Evolutionary conservation across 495 filamentous ascomycete genomes (phyloP).

Genomic region (Aspergillus bridgeri): DNA sequence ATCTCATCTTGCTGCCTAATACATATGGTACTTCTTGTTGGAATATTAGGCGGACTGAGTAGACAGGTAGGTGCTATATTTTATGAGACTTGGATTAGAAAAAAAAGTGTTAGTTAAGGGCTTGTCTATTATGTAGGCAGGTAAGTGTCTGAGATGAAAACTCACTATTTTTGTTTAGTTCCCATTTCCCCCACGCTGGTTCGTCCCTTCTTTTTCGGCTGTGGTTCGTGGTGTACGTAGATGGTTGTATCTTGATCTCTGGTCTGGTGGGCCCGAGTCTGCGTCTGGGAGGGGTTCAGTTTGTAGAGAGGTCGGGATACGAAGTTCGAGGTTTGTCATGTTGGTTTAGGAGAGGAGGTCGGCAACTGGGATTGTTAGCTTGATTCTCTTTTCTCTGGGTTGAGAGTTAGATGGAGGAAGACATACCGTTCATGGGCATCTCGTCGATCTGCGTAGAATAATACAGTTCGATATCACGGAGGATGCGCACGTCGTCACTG

Average conservation of each 20-base stretch:
- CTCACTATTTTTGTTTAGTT: slow-evolving; percentile 26
- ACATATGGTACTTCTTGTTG: too few relatives aligned
- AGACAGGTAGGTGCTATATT: background rate
- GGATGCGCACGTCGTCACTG: slow-evolving; percentile 92
- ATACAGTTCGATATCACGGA: slow-evolving; percentile 95
- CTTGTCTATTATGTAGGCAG: too few relatives aligned
- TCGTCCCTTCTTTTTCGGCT: slow-evolving; percentile 12
- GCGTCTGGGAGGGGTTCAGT: background rate
- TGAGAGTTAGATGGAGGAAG: background rate
- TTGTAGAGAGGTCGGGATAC: background rate
- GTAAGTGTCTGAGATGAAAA: background rate
- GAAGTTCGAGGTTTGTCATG: background rate
- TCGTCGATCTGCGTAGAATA: slow-evolving; percentile 99
- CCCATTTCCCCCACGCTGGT: slow-evolving; percentile 40
- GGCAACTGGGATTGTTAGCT: slow-evolving; percentile 33
- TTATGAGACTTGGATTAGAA: background rate
- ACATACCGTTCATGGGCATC: slow-evolving; percentile 92
- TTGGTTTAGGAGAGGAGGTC: slow-evolving; percentile 44
- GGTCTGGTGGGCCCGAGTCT: background rate
- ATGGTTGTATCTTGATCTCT: background rate
- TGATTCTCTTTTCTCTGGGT: background rate
- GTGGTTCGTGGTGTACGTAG: background rate
- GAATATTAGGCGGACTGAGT: too few relatives aligned
- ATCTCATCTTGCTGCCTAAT: too few relatives aligned
- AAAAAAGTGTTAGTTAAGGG: background rate